Percentiles rank a stretch among this genome's conserved stretches.
Evolutionary conservation across 768 basidiomycete species (phyloP).

Genomic region (Suillus subaureus): DNA sequence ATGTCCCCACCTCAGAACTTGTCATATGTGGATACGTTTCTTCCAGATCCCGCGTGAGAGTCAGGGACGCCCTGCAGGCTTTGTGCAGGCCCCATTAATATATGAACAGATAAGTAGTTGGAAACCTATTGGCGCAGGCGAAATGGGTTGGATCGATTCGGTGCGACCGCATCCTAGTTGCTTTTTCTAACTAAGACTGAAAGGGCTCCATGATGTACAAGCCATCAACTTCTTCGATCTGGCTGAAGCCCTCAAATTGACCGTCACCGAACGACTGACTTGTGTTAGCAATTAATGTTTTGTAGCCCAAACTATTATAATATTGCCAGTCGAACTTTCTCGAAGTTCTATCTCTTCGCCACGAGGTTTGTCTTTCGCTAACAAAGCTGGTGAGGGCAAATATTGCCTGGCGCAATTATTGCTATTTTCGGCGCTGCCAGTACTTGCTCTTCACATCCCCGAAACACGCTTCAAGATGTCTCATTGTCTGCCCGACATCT

Average conservation of each 20-base stretch:
- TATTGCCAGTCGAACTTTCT: not conserved
- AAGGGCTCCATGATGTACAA: not conserved
- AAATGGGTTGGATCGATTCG: not conserved
- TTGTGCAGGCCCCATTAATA: not conserved
- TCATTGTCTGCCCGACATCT: not conserved
- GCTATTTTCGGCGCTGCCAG: not conserved
- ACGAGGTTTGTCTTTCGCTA: not conserved
- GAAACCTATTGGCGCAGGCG: not conserved
- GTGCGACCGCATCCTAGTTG: not conserved
- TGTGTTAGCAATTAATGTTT: not conserved
- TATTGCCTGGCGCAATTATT: not conserved
- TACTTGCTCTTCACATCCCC: not conserved
- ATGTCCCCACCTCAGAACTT: not conserved
- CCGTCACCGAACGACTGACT: not conserved
- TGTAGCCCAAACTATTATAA: not conserved
- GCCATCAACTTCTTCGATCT: not conserved
- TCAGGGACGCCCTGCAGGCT: not conserved
- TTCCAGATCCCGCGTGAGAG: not conserved
- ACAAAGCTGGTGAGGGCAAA: not conserved
- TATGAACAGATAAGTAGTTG: not conserved
- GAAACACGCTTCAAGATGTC: not conserved
- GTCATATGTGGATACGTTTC: not conserved
- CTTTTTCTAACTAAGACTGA: not conserved
- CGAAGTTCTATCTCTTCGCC: not conserved
- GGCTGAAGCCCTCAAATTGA: not conserved